phyloP scores from a whole-genome alignment of 441 rosid species.

The Dalechampia spathulata region DNA sequence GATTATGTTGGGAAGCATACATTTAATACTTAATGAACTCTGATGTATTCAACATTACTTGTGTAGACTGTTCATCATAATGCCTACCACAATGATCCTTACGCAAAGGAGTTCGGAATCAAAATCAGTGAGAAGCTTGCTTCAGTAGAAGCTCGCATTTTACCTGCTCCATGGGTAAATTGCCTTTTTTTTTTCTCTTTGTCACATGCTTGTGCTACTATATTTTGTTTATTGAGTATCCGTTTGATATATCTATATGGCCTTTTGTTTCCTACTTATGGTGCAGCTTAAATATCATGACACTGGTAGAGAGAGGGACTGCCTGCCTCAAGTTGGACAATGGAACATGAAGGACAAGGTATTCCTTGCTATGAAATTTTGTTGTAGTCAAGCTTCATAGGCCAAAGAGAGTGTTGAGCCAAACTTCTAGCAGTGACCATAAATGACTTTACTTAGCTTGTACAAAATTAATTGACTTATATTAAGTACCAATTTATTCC shows the following conservation, averaged over 20 bases:
- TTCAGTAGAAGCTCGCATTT: conserved; percentile 91
- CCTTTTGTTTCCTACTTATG: too few species aligned
- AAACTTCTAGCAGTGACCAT: too few species aligned
- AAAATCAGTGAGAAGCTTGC: conserved; percentile 77
- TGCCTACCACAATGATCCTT: conserved; percentile 64
- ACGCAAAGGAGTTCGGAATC: conserved; percentile 84
- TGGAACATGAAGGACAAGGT: conserved; percentile 99
- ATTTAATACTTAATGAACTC: background rate
- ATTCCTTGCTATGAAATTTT: conserved; percentile 2
- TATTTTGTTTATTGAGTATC: too few species aligned
- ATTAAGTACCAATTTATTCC: too few species aligned
- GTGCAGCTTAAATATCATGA: conserved; percentile 95
- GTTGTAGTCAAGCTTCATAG: too few species aligned
- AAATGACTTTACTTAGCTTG: too few species aligned
- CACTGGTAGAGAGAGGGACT: conserved; percentile 76
- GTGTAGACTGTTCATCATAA: conserved; percentile 67
- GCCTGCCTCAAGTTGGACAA: conserved; percentile 82
- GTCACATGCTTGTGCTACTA: background rate
- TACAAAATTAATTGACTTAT: too few species aligned
- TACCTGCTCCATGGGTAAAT: conserved; percentile 84
- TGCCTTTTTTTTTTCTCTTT: background rate
- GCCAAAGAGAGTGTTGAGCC: too few species aligned
- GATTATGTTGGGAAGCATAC: background rate
- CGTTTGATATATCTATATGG: too few species aligned
- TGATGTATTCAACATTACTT: conserved; percentile 11